A percentile compares a stretch with the other conserved stretches of the same genome.
These are phyloP conservation scores for Kodamaea neixiangensis DNA, from an alignment of 805 yeast species.

Conservation along the genomic window DNA sequence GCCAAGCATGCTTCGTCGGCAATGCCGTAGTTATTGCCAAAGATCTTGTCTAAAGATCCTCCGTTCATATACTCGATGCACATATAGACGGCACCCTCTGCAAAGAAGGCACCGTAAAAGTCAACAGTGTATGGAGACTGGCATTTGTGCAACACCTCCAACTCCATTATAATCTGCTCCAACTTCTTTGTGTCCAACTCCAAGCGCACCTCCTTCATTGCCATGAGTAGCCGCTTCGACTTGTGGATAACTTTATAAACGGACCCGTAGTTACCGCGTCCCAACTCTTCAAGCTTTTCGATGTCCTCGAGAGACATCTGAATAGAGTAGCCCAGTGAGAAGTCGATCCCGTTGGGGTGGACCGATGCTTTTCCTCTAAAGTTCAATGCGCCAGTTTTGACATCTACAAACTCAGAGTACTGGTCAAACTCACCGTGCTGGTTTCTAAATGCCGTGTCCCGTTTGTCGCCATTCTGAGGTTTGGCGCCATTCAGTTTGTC, in stretches of 20 bases:
- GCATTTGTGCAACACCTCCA: constrained; percentile 91
- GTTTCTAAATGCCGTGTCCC: constrained; percentile 4
- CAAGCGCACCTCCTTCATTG: constrained; percentile 93
- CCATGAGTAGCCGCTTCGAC: constrained; percentile 92
- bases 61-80: constrained; percentile 99
- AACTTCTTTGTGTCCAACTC: constrained; percentile 94
- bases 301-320: constrained; percentile 82
- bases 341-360: constrained; percentile 90
- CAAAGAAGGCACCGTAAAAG: constrained; percentile 95
- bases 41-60: constrained; percentile 86
- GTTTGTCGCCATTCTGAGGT: background rate
- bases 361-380: constrained; percentile 93
- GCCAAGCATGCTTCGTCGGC: constrained; percentile 81
- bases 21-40: constrained; percentile 58
- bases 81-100: constrained; percentile 97
- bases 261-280: constrained; percentile 95
- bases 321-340: constrained; percentile 84
- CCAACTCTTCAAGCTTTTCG: constrained; percentile 82
- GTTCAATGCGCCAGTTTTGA: constrained; percentile 87
- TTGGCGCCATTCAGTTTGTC: constrained; percentile 7
- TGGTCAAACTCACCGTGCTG: constrained; percentile 69
- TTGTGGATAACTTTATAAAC: constrained; percentile 91
- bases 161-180: constrained; percentile 92
- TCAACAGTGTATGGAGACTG: constrained; percentile 89
- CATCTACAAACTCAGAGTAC: constrained; percentile 85